Conservation (phyloP, 176 grass and related monocot genomes). For the Oryza australiensis region DNA sequence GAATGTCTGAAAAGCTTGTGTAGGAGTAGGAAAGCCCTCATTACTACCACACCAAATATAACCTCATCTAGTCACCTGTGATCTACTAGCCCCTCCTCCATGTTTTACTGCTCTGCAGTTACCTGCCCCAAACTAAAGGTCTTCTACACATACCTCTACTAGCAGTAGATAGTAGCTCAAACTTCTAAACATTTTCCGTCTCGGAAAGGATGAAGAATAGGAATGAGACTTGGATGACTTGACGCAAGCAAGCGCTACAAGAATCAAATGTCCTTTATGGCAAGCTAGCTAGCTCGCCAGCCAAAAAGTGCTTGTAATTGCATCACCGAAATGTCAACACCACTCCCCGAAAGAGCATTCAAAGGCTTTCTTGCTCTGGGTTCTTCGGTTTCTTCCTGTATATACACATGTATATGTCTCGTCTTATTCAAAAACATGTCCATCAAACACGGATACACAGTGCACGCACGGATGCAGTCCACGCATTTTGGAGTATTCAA, state of each 20-base stretch:
- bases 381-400: neutral
- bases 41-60: conserved; percentile 37
- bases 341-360: neutral
- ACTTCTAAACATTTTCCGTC: conserved; percentile 40
- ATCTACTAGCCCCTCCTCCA: neutral
- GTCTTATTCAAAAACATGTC: neutral
- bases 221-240: conserved; percentile 42
- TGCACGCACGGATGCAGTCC: too few species aligned
- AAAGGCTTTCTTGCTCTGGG: neutral
- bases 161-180: conserved; percentile 25
- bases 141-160: neutral
- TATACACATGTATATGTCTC: neutral
- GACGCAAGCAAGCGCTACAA: conserved; percentile 41
- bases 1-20: conserved; percentile 36
- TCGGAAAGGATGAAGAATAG: conserved; percentile 28
- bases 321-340: conserved; percentile 22
- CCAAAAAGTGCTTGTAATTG: conserved; percentile 35
- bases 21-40: neutral
- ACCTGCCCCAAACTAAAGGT: conserved; percentile 31
- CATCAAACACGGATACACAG: too few species aligned
- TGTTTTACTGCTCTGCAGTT: conserved; percentile 22
- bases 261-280: conserved; percentile 25
- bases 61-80: neutral
- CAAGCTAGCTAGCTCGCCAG: conserved; percentile 22
- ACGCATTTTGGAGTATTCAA: too few species aligned